Base-by-base conservation (phyloP, 2,329 filamentous ascomycete genomes). In the Cladobotryum mycophilum region DNA sequence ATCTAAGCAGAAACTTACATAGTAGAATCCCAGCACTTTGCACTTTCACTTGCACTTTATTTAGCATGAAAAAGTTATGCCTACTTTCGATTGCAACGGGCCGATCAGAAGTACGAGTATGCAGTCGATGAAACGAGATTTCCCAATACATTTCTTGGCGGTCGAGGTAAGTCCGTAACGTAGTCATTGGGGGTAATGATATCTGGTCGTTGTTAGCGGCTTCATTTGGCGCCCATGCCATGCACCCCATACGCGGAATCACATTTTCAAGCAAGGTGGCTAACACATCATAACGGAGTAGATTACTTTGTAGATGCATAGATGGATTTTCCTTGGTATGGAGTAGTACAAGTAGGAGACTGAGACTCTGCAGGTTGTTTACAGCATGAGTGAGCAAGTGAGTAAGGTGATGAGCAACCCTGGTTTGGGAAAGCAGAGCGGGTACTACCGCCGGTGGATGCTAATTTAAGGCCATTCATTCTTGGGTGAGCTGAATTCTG, bases 141-240 rank as follows among this genome's bases (percentile, higher is more conserved):
- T 22, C 20, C 40, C 40, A 42, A 18, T 42, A 38, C 36, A 20
- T 4, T 13, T 20, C 15, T 20, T 17, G 15, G 15, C 13, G 40
- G 20, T n/a, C 40, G 15, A 20, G 20, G 7, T 7, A 20, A 42
- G 40, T 6, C 40, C 40, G 15, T 13, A 22, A 18, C 20, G 18
- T 18, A 5, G 18, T 42, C 17, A 22, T 13, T 18, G 15, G 8
- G 15, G 18, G 5, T 20, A 8, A 8, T 20, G 3, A 17, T 42
- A 42, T 42, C 8, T 14, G 14, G 30, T n/a, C 44, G 33, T 33
- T 33, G 33, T 47, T 37, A 38, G 30, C 42, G 41, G 45, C 46
- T 48, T 56, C 54, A 56, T 37, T 51, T 53, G 50, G 54, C 53
- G 55, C 52, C 50, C 42, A 56, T 52, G 54, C 50, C 42, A 56